These are phyloP conservation scores for Prunus persica DNA, from an alignment of 306 rosid species.

Conservation along the genomic window DNA sequence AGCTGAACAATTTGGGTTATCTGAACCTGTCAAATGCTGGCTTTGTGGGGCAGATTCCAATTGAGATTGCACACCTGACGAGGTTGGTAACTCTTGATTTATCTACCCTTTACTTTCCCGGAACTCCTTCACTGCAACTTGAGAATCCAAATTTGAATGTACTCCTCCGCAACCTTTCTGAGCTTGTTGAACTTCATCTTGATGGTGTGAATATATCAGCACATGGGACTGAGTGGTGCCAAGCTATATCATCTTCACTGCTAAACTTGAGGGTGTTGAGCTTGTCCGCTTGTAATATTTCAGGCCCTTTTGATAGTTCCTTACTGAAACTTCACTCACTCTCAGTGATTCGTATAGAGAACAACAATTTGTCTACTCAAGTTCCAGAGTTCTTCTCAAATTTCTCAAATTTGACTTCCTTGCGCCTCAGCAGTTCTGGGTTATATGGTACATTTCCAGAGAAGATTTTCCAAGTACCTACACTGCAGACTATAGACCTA, in stretches of 20 bases:
- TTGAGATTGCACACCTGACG: conserved; percentile 20
- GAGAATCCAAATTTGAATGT: conserved; percentile 18
- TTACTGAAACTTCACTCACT: conserved; percentile 23
- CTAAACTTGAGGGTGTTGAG: conserved; percentile 28
- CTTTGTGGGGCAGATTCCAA: conserved; percentile 22
- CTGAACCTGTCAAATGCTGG: conserved; percentile 34
- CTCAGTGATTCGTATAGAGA: conserved; percentile 21
- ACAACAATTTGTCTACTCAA: neutral
- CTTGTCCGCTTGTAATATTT: conserved; percentile 18
- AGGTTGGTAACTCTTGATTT: conserved; percentile 36
- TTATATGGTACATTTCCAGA: conserved; percentile 21
- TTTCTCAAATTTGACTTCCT: conserved; percentile 26
- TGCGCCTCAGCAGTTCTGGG: neutral
- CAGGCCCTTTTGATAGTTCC: conserved; percentile 21
- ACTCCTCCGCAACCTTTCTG: conserved; percentile 21
- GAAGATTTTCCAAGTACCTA: conserved; percentile 24
- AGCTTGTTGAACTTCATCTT: conserved; percentile 33
- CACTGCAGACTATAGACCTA: conserved; percentile 13
- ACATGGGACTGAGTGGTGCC: conserved; percentile 43
- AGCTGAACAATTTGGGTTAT: conserved; percentile 7
- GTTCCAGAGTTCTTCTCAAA: conserved; percentile 26
- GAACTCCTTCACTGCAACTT: neutral
- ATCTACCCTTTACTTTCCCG: neutral
- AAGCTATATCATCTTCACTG: conserved; percentile 24
- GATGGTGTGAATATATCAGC: conserved; percentile 52